These are phyloP conservation scores for Micromonas pusilla DNA, from an alignment of 139 green algal species.

Conservation along the genomic window DNA sequence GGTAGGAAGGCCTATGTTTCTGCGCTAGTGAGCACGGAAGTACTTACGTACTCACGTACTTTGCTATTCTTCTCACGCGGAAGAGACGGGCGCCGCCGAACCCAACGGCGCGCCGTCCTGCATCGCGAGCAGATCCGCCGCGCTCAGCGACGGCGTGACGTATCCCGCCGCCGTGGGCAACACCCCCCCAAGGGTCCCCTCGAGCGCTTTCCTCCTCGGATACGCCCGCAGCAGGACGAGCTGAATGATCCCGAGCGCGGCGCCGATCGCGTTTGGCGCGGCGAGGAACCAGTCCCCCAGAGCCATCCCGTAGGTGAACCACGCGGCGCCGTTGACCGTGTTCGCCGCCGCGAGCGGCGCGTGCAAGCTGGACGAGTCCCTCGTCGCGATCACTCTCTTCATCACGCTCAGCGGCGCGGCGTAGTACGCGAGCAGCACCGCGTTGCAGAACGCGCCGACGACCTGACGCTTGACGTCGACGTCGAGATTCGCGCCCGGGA, in stretches of 20 bases:
- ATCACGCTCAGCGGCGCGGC: slow-evolving; percentile 4
- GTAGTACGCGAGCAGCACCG: slow-evolving; percentile 16
- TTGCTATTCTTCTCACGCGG: no score
- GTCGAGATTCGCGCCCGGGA: background rate
- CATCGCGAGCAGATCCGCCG: no score
- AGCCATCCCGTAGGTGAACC: slow-evolving; percentile 9
- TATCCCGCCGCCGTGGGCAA: background rate
- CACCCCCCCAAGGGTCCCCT: no score
- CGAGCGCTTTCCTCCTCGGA: background rate
- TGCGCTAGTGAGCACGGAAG: no score
- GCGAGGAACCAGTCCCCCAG: slow-evolving; percentile 15
- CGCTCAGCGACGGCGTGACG: background rate
- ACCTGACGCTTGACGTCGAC: background rate
- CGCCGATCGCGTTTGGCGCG: slow-evolving; percentile 10
- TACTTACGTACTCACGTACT: no score
- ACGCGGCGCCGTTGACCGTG: slow-evolving; percentile 6
- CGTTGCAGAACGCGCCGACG: slow-evolving; percentile 3
- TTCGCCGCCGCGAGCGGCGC: background rate
- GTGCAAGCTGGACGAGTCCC: background rate
- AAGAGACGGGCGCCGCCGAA: no score
- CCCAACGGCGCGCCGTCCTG: no score
- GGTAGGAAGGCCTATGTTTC: no score
- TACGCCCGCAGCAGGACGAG: background rate
- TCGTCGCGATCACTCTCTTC: background rate
- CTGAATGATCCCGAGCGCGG: background rate